Percentiles rank a stretch among this genome's conserved stretches.
Conservation (phyloP, 1,284 basidiomycete species). For the Ganoderma boninense region DNA sequence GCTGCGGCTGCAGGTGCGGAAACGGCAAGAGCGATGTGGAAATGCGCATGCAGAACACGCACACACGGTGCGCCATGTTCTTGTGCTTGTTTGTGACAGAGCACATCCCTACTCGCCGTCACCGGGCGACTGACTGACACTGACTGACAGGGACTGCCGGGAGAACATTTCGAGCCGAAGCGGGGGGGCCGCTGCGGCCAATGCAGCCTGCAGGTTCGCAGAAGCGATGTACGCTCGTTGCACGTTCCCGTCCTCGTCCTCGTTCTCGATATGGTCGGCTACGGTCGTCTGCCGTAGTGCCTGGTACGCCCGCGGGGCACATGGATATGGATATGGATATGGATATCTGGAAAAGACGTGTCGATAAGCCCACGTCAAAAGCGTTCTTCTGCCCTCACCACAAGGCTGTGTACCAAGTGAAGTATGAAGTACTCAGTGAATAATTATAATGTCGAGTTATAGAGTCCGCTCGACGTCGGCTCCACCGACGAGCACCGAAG, state of each 20-base stretch:
- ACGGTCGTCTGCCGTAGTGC: too few relatives aligned
- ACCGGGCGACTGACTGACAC: too few relatives aligned
- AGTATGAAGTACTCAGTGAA: neutral
- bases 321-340: too few relatives aligned
- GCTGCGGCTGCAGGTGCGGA: neutral
- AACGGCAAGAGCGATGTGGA: neutral
- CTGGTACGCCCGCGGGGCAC: neutral
- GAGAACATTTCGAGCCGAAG: neutral
- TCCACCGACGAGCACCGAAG: neutral
- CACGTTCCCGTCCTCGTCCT: neutral
- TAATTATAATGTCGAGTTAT: neutral
- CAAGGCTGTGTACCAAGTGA: neutral
- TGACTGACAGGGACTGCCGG: neutral
- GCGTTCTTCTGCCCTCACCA: too few relatives aligned
- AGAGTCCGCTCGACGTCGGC: neutral
- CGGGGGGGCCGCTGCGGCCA: neutral
- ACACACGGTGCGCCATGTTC: neutral
- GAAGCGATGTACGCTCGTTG: neutral
- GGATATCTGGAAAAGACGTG: neutral
- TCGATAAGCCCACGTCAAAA: too few relatives aligned
- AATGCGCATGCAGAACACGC: neutral
- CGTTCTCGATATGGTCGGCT: too few relatives aligned
- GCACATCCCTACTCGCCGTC: neutral
- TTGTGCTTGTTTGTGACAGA: neutral
- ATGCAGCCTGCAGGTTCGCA: neutral